Conservation (phyloP, 306 rosid species). For the Arachis hypogaea region DNA sequence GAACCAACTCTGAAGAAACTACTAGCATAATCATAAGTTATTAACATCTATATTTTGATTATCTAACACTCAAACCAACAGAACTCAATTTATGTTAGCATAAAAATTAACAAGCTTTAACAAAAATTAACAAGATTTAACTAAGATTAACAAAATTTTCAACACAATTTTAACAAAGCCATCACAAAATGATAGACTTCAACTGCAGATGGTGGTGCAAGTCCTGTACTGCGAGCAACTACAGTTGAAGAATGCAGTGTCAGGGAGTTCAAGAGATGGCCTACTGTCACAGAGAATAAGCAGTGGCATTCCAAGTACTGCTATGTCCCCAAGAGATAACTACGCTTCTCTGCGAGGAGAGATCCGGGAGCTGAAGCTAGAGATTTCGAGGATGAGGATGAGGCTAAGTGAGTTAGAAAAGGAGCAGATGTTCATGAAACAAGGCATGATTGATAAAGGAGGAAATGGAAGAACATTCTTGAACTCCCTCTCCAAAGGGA, state of each 20-base stretch:
- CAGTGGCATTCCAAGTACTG: conserved; percentile 85
- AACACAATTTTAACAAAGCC: too few species aligned
- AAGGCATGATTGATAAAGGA: conserved; percentile 73
- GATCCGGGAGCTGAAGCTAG: conserved; percentile 83
- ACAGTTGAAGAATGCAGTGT: conserved; percentile 67
- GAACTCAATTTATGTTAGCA: too few species aligned
- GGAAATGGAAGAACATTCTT: conserved; percentile 74
- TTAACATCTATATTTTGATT: too few species aligned
- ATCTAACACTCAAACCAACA: too few species aligned
- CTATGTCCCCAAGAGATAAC: conserved; percentile 87
- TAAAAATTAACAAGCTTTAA: too few species aligned
- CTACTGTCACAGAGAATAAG: conserved; percentile 69
- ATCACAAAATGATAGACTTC: conserved; percentile 74
- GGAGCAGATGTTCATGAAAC: conserved; percentile 80
- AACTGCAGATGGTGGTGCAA: conserved; percentile 74
- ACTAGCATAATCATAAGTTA: too few species aligned
- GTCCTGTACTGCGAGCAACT: conserved; percentile 86
- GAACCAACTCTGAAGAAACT: too few species aligned
- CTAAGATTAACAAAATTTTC: too few species aligned
- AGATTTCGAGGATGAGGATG: conserved; percentile 82
- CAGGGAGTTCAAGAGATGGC: conserved; percentile 68
- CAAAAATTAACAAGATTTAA: too few species aligned
- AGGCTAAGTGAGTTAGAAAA: conserved; percentile 93
- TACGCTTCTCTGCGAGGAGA: conserved; percentile 86
- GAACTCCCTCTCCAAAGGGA: conserved; percentile 79